Evolutionary conservation across 1,284 basidiomycete species (phyloP), one percentile per base, ranked within the genome.

Genomic region (Rhodotorula mucilaginosa): DNA sequence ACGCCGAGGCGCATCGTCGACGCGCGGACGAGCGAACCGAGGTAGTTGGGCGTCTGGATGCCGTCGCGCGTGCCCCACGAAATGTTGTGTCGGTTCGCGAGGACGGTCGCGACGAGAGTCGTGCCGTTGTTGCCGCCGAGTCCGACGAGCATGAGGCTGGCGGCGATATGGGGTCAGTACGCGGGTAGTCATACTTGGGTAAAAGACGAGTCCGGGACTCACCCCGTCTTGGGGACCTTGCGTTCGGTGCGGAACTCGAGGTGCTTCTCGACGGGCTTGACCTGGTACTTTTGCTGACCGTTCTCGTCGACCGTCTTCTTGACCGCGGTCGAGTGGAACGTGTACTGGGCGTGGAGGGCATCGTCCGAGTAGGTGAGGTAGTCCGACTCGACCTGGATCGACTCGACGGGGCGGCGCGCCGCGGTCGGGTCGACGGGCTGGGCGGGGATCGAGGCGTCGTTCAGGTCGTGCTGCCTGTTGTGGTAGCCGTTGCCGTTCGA

Each of bases 41-140:
- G 92, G 85, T 98, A 98, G 85, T 99, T 98, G 81, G 96, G 96
- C 80, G 90, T 89, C 84, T 97, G 92, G 74, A 91, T 80, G 71
- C 95, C 94, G 62, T 87, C 85, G 87, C 97, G 97, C 83, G 93
- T 99, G 84, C 89, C 88, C 96, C 96, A 99, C 75, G 87, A 84
- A 82, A 99, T 93, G 83, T 92, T 89, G 86, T 98, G 90, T 78
- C 89, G 89, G 86, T 99, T 99, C 80, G 97, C 96, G 78, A 98
- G 88, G 81, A 98, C 89, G 76, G 94, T 97, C 44, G 97, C 95
- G 77, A 90, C 90, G 71, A 98, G 87, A 59, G 96, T 99, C 68
- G 92, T 89, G 71, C 96, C 96, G 81, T 99, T 99, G 87, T 99
- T 99, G 72, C 96, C 96, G 76, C 96, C 96, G 76, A 95, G 84